Base-by-base conservation (phyloP, 2,329 filamentous ascomycete genomes). In the Colletotrichum echinochloae region DNA sequence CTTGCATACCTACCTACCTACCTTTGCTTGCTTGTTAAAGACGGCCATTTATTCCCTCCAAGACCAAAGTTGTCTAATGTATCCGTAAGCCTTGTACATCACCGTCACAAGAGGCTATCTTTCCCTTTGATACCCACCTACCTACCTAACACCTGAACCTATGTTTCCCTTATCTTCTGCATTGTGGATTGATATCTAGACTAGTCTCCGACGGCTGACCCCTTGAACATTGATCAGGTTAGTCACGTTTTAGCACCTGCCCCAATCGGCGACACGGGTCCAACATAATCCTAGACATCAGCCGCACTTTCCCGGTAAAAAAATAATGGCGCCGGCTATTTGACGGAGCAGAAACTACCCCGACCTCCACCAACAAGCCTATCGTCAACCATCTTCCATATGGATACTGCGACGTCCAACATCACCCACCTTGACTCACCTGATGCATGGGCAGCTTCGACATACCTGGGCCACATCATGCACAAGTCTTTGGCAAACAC, bases 331-430 rank as follows among this genome's bases (percentile, higher is more conserved):
- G n/a, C 35, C 11, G 12, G 14, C n/a, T 1, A 56, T 28, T 6
- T 8, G 23, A 56, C 4, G 18, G 18, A 56, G 14, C 14, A 39
- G 6, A 55, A 26, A 39, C 6, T 14, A 20, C 26, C 9, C 9
- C 9, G 2, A 37, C 20, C 41, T 11, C 41, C 11, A 26, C n/a
- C 33, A 26, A 6, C 3, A 14, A 14, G n/a, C 3, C 9, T 46
- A 14, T 18, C 5, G n/a, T 2, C 11, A 6, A 6, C 18, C 16
- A 18, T 37, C 14, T 14, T 5, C 37, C 28, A 18, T 35, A 69
- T 72, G 66, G 56, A 72, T 8, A 8, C 59, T 18, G 46, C 52
- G n/a, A 49, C 11, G 26, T 9, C 66, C 23, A 63, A 70, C 56
- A 41, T 48, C 51, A 60, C 55, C 9, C 55, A 46, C 39, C 30